phyloP scores from a whole-genome alignment of 1,139 yeast species.

The Suhomyces atakaporum region DNA sequence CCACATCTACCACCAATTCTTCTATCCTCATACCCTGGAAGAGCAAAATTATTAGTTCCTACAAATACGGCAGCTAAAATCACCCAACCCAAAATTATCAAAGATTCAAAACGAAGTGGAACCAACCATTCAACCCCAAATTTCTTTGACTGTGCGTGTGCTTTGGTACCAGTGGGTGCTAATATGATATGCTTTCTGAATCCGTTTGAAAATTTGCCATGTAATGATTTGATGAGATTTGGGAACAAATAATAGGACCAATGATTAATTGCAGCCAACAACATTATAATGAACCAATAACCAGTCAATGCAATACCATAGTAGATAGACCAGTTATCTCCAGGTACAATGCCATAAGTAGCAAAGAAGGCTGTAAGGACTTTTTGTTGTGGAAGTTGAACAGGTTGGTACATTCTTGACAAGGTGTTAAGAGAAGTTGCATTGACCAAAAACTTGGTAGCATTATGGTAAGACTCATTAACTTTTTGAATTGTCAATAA shows the following conservation, averaged over 20 bases:
- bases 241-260: slow-evolving; percentile 37
- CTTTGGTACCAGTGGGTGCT: slow-evolving; percentile 5
- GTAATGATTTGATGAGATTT: slow-evolving; percentile 13
- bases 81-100: slow-evolving; percentile 17
- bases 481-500: slow-evolving; percentile 1
- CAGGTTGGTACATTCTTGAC: not conserved
- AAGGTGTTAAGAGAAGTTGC: slow-evolving; percentile 3
- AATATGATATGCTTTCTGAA: slow-evolving; percentile 25
- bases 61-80: slow-evolving; percentile 16
- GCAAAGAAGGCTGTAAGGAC: not conserved
- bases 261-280: slow-evolving; percentile 42
- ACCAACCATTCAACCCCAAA: slow-evolving; percentile 20
- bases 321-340: slow-evolving; percentile 29
- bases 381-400: not conserved
- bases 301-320: slow-evolving; percentile 51
- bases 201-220: slow-evolving; percentile 25
- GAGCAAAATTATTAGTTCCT: slow-evolving; percentile 10
- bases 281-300: slow-evolving; percentile 49
- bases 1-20: no score
- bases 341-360: not conserved
- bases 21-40: no score
- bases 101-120: slow-evolving; percentile 27
- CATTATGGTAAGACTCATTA: slow-evolving; percentile 5
- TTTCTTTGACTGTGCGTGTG: slow-evolving; percentile 9
- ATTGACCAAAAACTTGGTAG: slow-evolving; percentile 4